Conservation (phyloP, 257 asterid genomes). For the Penstemon eatonii region DNA sequence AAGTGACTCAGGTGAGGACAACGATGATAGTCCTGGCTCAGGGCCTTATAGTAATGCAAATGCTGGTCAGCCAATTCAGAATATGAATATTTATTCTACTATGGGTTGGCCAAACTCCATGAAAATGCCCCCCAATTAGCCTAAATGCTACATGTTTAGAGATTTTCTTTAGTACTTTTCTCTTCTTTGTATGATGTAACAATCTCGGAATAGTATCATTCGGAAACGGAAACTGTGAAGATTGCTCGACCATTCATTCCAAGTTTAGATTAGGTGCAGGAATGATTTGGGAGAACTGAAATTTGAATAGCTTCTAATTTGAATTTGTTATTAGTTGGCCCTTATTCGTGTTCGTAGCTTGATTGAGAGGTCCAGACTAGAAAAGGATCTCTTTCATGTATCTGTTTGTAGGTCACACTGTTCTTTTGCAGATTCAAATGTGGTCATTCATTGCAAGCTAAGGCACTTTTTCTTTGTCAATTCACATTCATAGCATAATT, state of each 20-base stretch:
- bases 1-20: conserved; percentile 67
- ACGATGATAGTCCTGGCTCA: conserved; percentile 54
- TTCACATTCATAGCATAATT: not conserved
- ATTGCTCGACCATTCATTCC: no score
- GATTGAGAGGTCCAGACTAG: no score
- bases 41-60: conserved; percentile 39
- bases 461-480: not conserved
- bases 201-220: no score
- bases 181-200: not conserved
- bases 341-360: not conserved
- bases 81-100: conserved; percentile 47
- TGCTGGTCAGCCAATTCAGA: conserved; percentile 51
- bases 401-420: not conserved
- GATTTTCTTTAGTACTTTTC: not conserved
- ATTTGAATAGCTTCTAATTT: no score
- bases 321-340: no score
- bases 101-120: conserved; percentile 67
- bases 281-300: no score
- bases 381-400: not conserved
- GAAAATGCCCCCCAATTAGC: conserved; percentile 52
- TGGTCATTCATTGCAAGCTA: conserved; percentile 7
- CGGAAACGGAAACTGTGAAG: no score
- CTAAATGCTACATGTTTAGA: not conserved
- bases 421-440: not conserved
- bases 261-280: no score